Evolutionary conservation across 176 grass and related monocot genomes (phyloP).

Genomic region (Ananas comosus): DNA sequence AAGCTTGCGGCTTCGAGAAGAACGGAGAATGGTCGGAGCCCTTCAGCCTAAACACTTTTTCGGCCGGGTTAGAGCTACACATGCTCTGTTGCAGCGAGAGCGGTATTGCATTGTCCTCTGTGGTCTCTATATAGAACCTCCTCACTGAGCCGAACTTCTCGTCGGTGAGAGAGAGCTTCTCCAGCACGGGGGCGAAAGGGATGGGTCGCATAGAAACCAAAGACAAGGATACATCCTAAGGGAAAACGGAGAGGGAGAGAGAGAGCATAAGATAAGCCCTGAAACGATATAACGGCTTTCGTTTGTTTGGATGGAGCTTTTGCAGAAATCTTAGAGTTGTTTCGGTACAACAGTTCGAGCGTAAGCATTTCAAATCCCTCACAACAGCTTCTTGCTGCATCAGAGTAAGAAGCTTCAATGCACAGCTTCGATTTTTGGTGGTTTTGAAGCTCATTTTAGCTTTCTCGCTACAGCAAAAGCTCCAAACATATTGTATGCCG

Average conservation of each 20-base stretch:
- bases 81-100: slow-evolving; percentile 61
- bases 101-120: slow-evolving; percentile 78
- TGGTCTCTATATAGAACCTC: slow-evolving; percentile 73
- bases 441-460: too few relatives aligned
- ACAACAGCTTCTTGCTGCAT: too few relatives aligned
- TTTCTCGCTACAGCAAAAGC: too few relatives aligned
- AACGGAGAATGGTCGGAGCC: slow-evolving; percentile 82
- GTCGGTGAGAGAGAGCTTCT: slow-evolving; percentile 58
- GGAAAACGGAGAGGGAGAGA: neutral
- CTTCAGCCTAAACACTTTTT: slow-evolving; percentile 76
- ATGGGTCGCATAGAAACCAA: slow-evolving; percentile 80
- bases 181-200: slow-evolving; percentile 66
- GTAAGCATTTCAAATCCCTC: too few relatives aligned
- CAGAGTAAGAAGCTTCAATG: too few relatives aligned
- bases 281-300: neutral
- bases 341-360: too few relatives aligned
- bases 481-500: too few relatives aligned
- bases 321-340: too few relatives aligned
- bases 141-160: slow-evolving; percentile 71
- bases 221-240: slow-evolving; percentile 75
- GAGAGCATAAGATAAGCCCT: slow-evolving; percentile 2
- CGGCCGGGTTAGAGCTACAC: slow-evolving; percentile 49
- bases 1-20: slow-evolving; percentile 89
- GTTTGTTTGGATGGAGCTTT: too few relatives aligned
- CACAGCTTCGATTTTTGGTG: too few relatives aligned